phyloP scores from a whole-genome alignment of 495 filamentous ascomycete species.

The Extremus antarcticus region DNA sequence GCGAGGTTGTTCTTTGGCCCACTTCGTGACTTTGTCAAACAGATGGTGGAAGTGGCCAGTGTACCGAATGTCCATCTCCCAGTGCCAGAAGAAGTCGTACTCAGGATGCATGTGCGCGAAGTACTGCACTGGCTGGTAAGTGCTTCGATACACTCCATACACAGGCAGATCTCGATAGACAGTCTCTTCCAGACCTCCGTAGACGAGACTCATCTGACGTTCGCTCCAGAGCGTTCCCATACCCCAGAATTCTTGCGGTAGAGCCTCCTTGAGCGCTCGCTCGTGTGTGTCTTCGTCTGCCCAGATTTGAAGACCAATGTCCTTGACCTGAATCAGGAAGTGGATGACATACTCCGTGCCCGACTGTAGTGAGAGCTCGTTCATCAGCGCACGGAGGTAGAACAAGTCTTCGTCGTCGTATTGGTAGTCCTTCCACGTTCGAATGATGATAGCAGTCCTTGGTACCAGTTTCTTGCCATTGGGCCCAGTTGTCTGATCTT shows the following conservation, averaged over 20 bases:
- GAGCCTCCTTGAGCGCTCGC: conserved; percentile 52
- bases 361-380: conserved; percentile 51
- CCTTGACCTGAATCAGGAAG: conserved; percentile 57
- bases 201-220: conserved; percentile 78
- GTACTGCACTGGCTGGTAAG: conserved; percentile 88
- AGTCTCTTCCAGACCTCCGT: conserved; percentile 68
- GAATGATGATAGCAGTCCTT: conserved; percentile 49
- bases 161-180: conserved; percentile 63
- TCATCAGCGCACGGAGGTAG: conserved; percentile 44
- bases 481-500: not conserved
- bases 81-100: conserved; percentile 96
- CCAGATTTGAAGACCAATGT: conserved; percentile 55
- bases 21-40: conserved; percentile 59
- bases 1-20: conserved; percentile 74
- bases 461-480: conserved; percentile 32
- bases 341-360: conserved; percentile 55
- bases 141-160: conserved; percentile 81
- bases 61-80: conserved; percentile 96
- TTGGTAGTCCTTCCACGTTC: conserved; percentile 52
- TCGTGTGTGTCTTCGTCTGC: conserved; percentile 51
- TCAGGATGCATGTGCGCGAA: conserved; percentile 84
- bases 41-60: conserved; percentile 94
- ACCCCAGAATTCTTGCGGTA: conserved; percentile 79
- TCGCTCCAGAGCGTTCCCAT: conserved; percentile 88
- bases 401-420: conserved; percentile 36